Conservation (phyloP, 106 monocot species). For the Triglochin maritima region DNA sequence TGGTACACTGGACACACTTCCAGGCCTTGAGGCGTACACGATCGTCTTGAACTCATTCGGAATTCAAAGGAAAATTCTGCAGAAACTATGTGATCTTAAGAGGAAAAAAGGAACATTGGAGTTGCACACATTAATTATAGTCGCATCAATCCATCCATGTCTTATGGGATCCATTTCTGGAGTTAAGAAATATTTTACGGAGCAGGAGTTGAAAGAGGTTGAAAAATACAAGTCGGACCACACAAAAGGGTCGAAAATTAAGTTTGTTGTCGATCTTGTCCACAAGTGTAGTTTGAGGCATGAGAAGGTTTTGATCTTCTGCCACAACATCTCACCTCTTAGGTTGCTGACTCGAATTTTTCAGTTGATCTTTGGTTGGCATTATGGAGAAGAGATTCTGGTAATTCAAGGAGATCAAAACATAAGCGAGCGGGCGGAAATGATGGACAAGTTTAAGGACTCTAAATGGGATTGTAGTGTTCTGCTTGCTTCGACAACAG, state of each 20-base stretch:
- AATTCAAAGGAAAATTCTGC: conserved; percentile 33
- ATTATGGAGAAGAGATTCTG: conserved; percentile 37
- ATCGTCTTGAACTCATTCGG: conserved; percentile 34
- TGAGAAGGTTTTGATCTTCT: conserved; percentile 64
- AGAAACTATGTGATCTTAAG: conserved; percentile 29
- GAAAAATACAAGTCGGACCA: conserved; percentile 27
- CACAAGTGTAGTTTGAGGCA: conserved; percentile 34
- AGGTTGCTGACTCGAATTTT: conserved; percentile 37
- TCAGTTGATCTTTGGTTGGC: conserved; percentile 40
- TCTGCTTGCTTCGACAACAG: conserved; percentile 58
- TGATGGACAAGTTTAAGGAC: conserved; percentile 58
- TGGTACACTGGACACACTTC: conserved; percentile 29
- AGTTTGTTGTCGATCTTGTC: conserved; percentile 58
- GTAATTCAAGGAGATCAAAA: conserved; percentile 65
- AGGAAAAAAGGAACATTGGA: conserved; percentile 33
- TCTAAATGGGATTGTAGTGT: conserved; percentile 30
- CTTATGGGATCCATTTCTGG: conserved; percentile 38
- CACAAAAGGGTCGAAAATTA: conserved; percentile 40
- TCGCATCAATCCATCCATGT: conserved; percentile 65
- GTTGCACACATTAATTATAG: conserved; percentile 41
- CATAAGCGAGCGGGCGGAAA: conserved; percentile 28
- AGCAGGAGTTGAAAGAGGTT: conserved; percentile 29
- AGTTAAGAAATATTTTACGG: conserved; percentile 29
- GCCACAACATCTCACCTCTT: conserved; percentile 56
- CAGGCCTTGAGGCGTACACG: conserved; percentile 54